Base-by-base conservation (phyloP, 1,139 yeast species). In the Sugiyamaella paludigena region DNA sequence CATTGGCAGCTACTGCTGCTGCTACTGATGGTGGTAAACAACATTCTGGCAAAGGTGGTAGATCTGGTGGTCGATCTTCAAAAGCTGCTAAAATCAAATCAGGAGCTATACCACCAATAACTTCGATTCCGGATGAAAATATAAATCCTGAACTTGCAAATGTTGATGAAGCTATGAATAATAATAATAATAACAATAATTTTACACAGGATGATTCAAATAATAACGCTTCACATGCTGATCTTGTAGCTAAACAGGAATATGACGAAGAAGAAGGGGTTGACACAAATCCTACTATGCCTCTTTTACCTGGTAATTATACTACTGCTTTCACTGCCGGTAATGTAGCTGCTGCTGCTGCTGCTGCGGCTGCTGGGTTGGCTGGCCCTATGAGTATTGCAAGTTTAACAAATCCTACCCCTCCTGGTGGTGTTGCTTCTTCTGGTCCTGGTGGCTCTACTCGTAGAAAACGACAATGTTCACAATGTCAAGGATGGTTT, bases 391-490 rank as follows among this genome's bases (percentile, higher is more conserved):
- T 54, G 57, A 49, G 53, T 30, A 49, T 54, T 15, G 56, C 55
- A 6, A 48, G 58, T 12, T 51, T 54, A 36, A 54, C 55, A 28
- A 52, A 54, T 38, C 55, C 57, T 7, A 41, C 51, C n/a, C 49
- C 45, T 2, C 45, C 48, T 5, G 44, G 39, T 11, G 49, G 40
- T 4, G 29, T 37, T 13, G 46, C 51, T 7, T 35, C 49, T 9
- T 35, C 49, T 29, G 47, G 41, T 4, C 48, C 47, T 45, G 39
- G 40, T 36, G 39, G 34, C 29, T 33, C 56, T 30, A 48, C 54
- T 37, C 60, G 95, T 55, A 83, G 80, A 69, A 87, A 87, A 75
- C 79, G 87, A 67, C 88, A 86, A 70, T 89, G 96, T 66, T 87
- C 92, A 0, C 81, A 83, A 48, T 88, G 97, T 67, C 79, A 78